These are phyloP conservation scores for Ophiostoma novo-ulmi DNA, from an alignment of 2,329 filamentous ascomycete genomes.

Conservation along the genomic window DNA sequence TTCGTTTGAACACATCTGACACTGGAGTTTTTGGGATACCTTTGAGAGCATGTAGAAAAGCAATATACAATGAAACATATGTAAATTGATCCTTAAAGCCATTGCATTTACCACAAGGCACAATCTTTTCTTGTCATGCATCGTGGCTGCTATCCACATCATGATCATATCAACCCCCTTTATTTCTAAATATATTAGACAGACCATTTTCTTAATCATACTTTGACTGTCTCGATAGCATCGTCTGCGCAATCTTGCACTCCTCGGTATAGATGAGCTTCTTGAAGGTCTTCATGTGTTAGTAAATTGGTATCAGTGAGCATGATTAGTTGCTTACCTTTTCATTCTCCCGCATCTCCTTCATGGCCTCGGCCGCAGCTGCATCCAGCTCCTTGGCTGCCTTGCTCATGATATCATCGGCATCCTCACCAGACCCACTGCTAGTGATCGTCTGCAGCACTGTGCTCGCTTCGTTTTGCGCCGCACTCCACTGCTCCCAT, in stretches of 20 bases:
- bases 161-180: background rate
- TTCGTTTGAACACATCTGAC: background rate
- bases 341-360: conserved; percentile 27
- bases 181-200: background rate
- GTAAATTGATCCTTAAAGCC: background rate
- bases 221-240: conserved; percentile 27
- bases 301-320: background rate
- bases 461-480: conserved; percentile 41
- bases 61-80: background rate
- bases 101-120: background rate
- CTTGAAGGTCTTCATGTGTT: conserved; percentile 22
- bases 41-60: background rate
- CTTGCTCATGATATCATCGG: conserved; percentile 20
- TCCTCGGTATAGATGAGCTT: conserved; percentile 28
- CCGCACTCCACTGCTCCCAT: conserved; percentile 35
- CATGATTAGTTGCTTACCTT: conserved; percentile 17
- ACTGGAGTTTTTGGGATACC: background rate
- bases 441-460: conserved; percentile 20
- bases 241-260: conserved; percentile 28
- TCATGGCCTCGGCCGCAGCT: conserved; percentile 22
- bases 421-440: background rate
- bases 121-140: background rate
- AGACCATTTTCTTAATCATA: conserved; percentile 16
- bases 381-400: conserved; percentile 23
- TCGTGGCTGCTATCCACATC: background rate